Evolutionary conservation across 2,329 filamentous ascomycete genomes (phyloP), one percentile per base, ranked within the genome.

Genomic region (Proliferodiscus dingleyae): DNA sequence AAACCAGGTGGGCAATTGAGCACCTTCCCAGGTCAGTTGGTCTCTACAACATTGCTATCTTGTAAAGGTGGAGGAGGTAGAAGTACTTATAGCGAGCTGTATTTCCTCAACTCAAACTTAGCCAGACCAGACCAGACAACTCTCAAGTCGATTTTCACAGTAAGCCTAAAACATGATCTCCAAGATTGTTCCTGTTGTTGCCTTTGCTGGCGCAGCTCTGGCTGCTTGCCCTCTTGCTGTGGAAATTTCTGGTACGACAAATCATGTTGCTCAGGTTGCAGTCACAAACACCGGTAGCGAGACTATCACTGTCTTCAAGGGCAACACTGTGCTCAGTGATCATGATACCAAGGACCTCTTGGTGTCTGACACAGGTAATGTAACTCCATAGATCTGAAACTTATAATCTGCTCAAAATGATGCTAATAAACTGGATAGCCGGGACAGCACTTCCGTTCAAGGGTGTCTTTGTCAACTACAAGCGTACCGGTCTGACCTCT

Each of bases 221-320:
- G 55, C 53, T 49, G 50, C 52, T 40, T 58, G 55, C 41, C 55
- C 55, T 48, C 47, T 58, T 38, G 45, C 55, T 9, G 43, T 58
- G 37, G 50, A 53, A 16, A 56, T 58, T 26, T 37, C 45, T 10
- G 33, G 55, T 10, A 33, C 53, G 10, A 38, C 32, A 2, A 41
- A 47, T 39, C 53, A 58, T 46, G 24, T 56, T 41, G 52, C 50
- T 32, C 37, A 52, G 44, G 52, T 56, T 15, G 46, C 50, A 3
- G 48, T 58, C 4, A 58, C 53, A 9, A 58, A 58, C 40, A 58
- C 45, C 34, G 55, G 55, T 19, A 38, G 19, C 22, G 54, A 56
- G 36, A 36, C 48, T 2, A 13, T 58, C 9, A 55, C 52, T 30
- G 50, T 58, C 19, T 58, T 58, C 50, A 58, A 55, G 41, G 55